A percentile compares a stretch with the other conserved stretches of the same genome.
These are phyloP conservation scores for Fusarium pseudonygamai DNA, from an alignment of 2,329 filamentous ascomycete species.

Conservation along the genomic window DNA sequence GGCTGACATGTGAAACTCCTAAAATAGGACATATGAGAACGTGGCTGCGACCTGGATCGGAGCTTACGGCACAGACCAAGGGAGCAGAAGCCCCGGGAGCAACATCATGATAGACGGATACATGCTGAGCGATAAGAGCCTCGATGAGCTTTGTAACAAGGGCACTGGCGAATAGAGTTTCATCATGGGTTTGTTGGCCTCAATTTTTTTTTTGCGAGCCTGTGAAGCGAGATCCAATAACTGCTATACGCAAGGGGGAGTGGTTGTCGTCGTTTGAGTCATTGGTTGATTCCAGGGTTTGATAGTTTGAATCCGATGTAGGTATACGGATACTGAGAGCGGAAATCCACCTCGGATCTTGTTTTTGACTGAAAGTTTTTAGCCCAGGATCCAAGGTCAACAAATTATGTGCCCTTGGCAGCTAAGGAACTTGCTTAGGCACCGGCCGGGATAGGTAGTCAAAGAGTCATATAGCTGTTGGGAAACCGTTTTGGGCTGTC, in stretches of 20 bases:
- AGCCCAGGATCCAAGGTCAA: slow-evolving; percentile 1
- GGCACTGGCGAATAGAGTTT: slow-evolving; percentile 24
- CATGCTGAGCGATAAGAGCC: slow-evolving; percentile 21
- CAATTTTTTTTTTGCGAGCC: background rate
- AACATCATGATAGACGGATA: slow-evolving; percentile 24
- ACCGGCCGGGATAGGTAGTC: slow-evolving; percentile 22
- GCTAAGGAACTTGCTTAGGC: slow-evolving; percentile 20
- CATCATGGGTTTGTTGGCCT: slow-evolving; percentile 7
- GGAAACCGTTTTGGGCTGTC: slow-evolving; percentile 17
- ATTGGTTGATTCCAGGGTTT: slow-evolving; percentile 26
- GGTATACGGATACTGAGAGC: slow-evolving; percentile 6
- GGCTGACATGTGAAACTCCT: slow-evolving; percentile 32
- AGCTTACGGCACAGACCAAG: slow-evolving; percentile 40
- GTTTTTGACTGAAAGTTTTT: slow-evolving; percentile 15
- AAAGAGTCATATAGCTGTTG: slow-evolving; percentile 36
- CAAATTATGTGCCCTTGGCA: slow-evolving; percentile 7
- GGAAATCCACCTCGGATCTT: slow-evolving; percentile 27
- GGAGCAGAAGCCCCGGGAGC: slow-evolving; percentile 32
- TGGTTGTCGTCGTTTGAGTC: slow-evolving; percentile 26
- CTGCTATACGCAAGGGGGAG: slow-evolving; percentile 13
- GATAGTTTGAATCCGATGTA: slow-evolving; percentile 16
- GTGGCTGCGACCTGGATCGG: slow-evolving; percentile 70
- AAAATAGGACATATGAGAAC: slow-evolving; percentile 76
- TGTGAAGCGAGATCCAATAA: slow-evolving; percentile 11
- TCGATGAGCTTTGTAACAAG: slow-evolving; percentile 14